Percentiles rank a stretch among this genome's conserved stretches.
phyloP scores from a whole-genome alignment of 345 rosid genomes.

The Dipteronia sinensis region DNA sequence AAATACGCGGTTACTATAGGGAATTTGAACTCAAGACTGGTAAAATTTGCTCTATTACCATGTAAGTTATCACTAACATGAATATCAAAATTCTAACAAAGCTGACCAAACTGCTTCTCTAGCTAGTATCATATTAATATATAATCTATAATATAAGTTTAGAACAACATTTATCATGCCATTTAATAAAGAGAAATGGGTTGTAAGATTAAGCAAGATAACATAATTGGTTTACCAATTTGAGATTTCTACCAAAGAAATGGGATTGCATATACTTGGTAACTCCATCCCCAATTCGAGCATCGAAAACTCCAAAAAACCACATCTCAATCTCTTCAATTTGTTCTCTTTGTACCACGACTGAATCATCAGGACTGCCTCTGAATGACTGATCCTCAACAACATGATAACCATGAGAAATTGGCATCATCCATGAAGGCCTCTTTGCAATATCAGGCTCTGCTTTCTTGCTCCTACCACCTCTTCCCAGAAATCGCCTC shows the following conservation, averaged over 20 bases:
- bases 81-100: background rate
- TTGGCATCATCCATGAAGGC: conserved; percentile 63
- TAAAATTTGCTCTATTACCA: too few species aligned
- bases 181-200: background rate
- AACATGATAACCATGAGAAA: conserved; percentile 67
- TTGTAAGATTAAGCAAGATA: background rate
- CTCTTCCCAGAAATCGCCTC: conserved; percentile 33
- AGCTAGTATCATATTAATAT: background rate
- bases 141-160: background rate
- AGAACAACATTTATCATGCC: background rate
- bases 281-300: conserved; percentile 48
- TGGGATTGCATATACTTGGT: conserved; percentile 60
- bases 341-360: conserved; percentile 66
- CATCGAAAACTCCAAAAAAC: conserved; percentile 64
- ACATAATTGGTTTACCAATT: conserved; percentile 37
- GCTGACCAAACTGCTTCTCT: background rate
- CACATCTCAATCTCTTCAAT: conserved; percentile 61
- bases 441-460: conserved; percentile 30
- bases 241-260: conserved; percentile 46
- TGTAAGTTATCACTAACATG: too few species aligned
- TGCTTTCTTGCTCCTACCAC: conserved; percentile 38
- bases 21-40: background rate
- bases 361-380: conserved; percentile 21
- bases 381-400: conserved; percentile 36
- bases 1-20: background rate